Base-by-base conservation (phyloP, 129 eudicot species). In the Rutidosis leptorrhynchoides region DNA sequence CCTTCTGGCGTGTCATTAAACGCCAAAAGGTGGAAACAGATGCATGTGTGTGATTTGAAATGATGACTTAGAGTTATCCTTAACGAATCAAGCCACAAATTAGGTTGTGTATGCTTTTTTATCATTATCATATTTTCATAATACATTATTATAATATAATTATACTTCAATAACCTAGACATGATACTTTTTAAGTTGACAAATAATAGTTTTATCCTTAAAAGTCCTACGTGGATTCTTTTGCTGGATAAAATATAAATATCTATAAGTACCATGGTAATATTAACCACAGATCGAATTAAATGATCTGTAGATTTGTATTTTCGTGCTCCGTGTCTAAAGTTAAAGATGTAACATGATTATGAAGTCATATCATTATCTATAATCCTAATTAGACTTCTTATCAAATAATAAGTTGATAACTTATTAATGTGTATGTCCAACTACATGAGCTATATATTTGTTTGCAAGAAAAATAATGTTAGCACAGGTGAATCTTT, bases 121-220 rank as follows among this genome's bases (percentile, higher is more conserved):
- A n/a, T n/a, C n/a, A 71, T 30, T n/a, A 30, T n/a, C 68, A 46
- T 45, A 3, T n/a, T n/a, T n/a, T n/a, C n/a, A 48, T 17, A 19
- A 6, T 20, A n/a, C 23, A 49, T n/a, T n/a, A n/a, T n/a, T n/a
- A n/a, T n/a, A n/a, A n/a, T n/a, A n/a, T 14, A 6, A 17, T 29
- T 72, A 62, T 35, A 52, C 77, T 64, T 63, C 28, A 63, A 63
- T 63, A 20, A 15, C 46, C 15, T n/a, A n/a, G n/a, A n/a, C n/a
- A n/a, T n/a, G n/a, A n/a, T n/a, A 32, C 15, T 30, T 22, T 24
- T n/a, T 49, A 35, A 14, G 35, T n/a, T n/a, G n/a, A n/a, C n/a
- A 62, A 33, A 2, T 22, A 17, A 22, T 62, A 37, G 6, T 62
- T 17, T 62, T 20, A 64, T 49, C 53, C 68, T 61, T 33, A 71